Conservation (phyloP, 2,329 filamentous ascomycete species). For the Iodosphaeria phyllophila region DNA sequence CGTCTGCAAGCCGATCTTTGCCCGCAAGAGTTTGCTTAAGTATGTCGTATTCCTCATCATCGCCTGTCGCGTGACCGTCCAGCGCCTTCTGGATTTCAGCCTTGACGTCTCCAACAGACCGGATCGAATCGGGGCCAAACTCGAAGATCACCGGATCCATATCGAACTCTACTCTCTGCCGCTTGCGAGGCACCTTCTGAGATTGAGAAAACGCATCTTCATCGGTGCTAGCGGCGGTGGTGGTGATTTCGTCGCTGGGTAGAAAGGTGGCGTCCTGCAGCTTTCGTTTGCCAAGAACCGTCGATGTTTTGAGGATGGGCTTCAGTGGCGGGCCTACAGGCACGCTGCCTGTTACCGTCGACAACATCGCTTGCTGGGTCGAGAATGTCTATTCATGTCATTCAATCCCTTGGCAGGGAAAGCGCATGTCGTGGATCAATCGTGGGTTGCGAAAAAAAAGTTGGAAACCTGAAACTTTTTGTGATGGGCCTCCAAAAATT, state of each 20-base stretch:
- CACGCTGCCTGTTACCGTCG: constrained; percentile 12
- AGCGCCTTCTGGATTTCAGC: constrained; percentile 34
- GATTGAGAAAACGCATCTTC: too few relatives aligned
- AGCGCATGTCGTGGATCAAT: too few relatives aligned
- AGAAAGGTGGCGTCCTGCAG: constrained; percentile 21
- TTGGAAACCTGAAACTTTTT: not conserved
- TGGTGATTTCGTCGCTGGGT: constrained; percentile 15
- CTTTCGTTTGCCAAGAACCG: constrained; percentile 25
- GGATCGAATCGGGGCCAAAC: constrained; percentile 27
- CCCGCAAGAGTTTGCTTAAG: constrained; percentile 39
- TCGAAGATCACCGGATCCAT: constrained; percentile 38
- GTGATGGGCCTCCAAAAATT: constrained; percentile 2
- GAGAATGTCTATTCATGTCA: too few relatives aligned
- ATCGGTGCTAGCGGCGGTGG: constrained; percentile 21
- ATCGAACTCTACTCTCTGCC: constrained; percentile 39
- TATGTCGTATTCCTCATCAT: constrained; percentile 41
- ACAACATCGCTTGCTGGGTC: constrained; percentile 8
- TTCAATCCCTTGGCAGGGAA: too few relatives aligned
- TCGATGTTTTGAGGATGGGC: constrained; percentile 30
- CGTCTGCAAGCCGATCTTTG: constrained; percentile 24
- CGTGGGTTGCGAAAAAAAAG: not conserved
- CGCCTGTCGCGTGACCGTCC: constrained; percentile 34
- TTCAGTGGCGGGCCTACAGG: constrained; percentile 22
- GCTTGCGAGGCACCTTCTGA: constrained; percentile 33
- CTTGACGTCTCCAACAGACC: constrained; percentile 36